These are phyloP conservation scores for Metarhizium robertsii DNA, from an alignment of 2,329 filamentous ascomycete genomes.

Conservation along the genomic window DNA sequence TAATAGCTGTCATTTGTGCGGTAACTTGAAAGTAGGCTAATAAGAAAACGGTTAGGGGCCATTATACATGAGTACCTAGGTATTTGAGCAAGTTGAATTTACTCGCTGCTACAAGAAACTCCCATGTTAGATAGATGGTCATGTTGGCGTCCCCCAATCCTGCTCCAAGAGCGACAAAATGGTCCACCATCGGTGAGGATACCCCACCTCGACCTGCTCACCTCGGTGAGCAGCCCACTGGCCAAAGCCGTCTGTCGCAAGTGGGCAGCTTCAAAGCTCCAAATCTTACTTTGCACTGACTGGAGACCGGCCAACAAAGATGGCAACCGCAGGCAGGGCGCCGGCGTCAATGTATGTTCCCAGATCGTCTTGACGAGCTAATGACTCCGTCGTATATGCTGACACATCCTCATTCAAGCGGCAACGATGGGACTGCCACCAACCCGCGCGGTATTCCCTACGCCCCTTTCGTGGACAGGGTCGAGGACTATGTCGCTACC, in stretches of 20 bases:
- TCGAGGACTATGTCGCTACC: conserved; percentile 77
- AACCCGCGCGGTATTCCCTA: conserved; percentile 78
- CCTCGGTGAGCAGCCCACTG: conserved; percentile 19
- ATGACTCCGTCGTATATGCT: background rate
- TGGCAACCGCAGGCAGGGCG: conserved; percentile 33
- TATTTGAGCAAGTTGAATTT: too few relatives aligned
- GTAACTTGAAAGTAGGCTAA: too few relatives aligned
- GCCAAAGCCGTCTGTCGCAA: conserved; percentile 19
- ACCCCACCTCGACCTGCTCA: conserved; percentile 20
- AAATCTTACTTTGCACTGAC: conserved; percentile 12
- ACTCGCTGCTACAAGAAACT: too few relatives aligned
- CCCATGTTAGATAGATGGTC: too few relatives aligned
- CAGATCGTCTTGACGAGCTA: too few relatives aligned
- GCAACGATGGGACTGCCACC: conserved; percentile 45
- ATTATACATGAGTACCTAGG: too few relatives aligned
- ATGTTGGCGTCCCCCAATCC: too few relatives aligned
- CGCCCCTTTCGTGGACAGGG: conserved; percentile 78
- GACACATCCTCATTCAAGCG: conserved; percentile 9
- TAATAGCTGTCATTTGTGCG: too few relatives aligned
- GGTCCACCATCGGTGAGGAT: background rate
- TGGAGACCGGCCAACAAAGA: conserved; percentile 17
- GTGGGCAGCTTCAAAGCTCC: conserved; percentile 18
- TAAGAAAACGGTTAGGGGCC: too few relatives aligned
- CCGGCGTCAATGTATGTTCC: conserved; percentile 22
- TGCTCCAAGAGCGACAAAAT: background rate